These are phyloP conservation scores for Xerocomus minutiporus DNA, from an alignment of 1,284 basidiomycete species.

Conservation along the genomic window DNA sequence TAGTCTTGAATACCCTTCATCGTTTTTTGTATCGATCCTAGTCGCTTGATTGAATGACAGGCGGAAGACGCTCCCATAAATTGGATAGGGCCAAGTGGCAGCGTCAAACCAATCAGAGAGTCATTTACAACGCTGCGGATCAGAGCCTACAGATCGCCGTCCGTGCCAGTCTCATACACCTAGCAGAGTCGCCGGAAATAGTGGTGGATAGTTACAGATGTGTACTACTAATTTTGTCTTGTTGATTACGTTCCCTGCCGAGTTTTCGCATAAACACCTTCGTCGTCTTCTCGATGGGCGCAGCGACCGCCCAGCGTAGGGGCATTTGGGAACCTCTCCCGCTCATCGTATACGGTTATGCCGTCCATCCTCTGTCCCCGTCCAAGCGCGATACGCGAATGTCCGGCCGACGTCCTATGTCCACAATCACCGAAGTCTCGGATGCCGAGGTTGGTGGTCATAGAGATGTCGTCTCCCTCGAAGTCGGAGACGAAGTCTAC, in stretches of 20 bases:
- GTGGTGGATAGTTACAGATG: too few species aligned
- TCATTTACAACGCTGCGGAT: too few species aligned
- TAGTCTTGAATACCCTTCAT: too few species aligned
- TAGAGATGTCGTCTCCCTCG: conserved; percentile 74
- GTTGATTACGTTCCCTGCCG: background rate
- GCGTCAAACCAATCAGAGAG: too few species aligned
- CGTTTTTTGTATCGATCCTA: too few species aligned
- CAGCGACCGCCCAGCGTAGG: conserved; percentile 25
- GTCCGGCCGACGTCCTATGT: conserved; percentile 55
- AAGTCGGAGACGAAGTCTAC: conserved; percentile 95
- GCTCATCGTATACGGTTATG: conserved; percentile 79
- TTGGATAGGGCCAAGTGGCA: too few species aligned
- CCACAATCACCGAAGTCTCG: conserved; percentile 66
- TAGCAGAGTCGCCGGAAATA: too few species aligned
- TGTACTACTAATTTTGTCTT: background rate
- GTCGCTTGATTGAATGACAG: too few species aligned
- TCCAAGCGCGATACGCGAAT: conserved; percentile 68
- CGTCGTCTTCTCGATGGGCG: conserved; percentile 19
- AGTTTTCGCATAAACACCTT: background rate
- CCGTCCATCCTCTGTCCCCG: conserved; percentile 71
- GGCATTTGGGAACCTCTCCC: conserved; percentile 77
- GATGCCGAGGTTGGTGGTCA: conserved; percentile 60
- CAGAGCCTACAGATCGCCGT: too few species aligned
- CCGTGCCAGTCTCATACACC: too few species aligned
- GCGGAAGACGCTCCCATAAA: too few species aligned